phyloP scores from a whole-genome alignment of 768 basidiomycete genomes.

The Panaeolus cyanescens region DNA sequence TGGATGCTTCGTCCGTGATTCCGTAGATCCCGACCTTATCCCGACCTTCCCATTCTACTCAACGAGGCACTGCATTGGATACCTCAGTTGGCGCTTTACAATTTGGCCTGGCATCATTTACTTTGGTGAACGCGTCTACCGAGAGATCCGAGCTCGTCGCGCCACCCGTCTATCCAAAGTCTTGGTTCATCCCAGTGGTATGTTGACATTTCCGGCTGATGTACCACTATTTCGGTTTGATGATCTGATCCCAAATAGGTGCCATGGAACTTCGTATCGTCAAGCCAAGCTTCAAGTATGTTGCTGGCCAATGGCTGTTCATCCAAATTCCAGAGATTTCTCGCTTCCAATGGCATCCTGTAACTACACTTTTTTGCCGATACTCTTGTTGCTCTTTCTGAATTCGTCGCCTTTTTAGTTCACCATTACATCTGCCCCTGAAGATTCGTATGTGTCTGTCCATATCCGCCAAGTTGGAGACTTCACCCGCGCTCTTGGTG shows the following conservation, averaged over 20 bases:
- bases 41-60: conserved; percentile 84
- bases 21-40: conserved; percentile 70
- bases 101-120: conserved; percentile 94
- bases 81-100: conserved; percentile 86
- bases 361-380: too few species aligned
- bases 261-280: conserved; percentile 93
- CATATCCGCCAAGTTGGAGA: conserved; percentile 96
- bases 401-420: too few species aligned
- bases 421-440: conserved; percentile 93
- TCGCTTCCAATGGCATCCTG: conserved; percentile 91
- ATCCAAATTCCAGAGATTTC: conserved; percentile 88
- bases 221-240: conserved; percentile 1
- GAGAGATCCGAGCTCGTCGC: conserved; percentile 79
- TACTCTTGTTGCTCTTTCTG: too few species aligned
- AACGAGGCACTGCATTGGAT: conserved; percentile 87
- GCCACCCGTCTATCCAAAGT: conserved; percentile 83
- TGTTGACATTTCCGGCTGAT: conserved; percentile 19
- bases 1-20: conserved; percentile 94
- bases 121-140: conserved; percentile 83
- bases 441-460: conserved; percentile 89
- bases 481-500: conserved; percentile 81
- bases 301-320: conserved; percentile 91
- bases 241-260: conserved; percentile 38
- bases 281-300: conserved; percentile 92
- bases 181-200: conserved; percentile 86